phyloP scores from a whole-genome alignment of 2,329 filamentous ascomycete genomes.

The Metarhizium guizhouense region DNA sequence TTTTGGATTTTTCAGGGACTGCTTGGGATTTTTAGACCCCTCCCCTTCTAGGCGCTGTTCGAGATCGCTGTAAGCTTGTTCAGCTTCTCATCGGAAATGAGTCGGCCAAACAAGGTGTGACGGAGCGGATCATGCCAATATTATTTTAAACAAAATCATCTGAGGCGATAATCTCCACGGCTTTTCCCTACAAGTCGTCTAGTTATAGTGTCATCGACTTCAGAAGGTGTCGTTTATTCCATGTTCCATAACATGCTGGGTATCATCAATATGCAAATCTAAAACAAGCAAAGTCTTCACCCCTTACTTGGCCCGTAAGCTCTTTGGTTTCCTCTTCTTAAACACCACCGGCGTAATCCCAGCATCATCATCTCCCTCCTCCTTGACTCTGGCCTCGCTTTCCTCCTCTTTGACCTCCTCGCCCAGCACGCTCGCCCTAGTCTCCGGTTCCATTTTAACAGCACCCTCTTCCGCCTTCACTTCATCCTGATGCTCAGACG shows the following conservation, averaged over 20 bases:
- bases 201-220: too few relatives aligned
- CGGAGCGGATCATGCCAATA: too few relatives aligned
- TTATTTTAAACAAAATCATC: too few relatives aligned
- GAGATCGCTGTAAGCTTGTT: too few relatives aligned
- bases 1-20: too few relatives aligned
- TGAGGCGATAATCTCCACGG: too few relatives aligned
- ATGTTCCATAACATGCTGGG: background rate
- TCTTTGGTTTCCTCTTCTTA: slow-evolving; percentile 70
- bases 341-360: slow-evolving; percentile 51
- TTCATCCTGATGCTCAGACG: slow-evolving; percentile 14
- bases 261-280: slow-evolving; percentile 3
- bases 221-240: background rate
- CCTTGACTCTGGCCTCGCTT: slow-evolving; percentile 33
- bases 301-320: slow-evolving; percentile 47
- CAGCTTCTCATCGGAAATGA: too few relatives aligned
- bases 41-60: too few relatives aligned
- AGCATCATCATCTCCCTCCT: slow-evolving; percentile 9
- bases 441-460: slow-evolving; percentile 30
- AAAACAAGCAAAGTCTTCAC: background rate
- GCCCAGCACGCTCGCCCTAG: slow-evolving; percentile 9
- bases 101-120: too few relatives aligned
- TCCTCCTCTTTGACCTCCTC: slow-evolving; percentile 7
- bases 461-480: slow-evolving; percentile 17
- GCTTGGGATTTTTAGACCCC: too few relatives aligned
- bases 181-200: too few relatives aligned